Conservation (phyloP, 306 rosid genomes). For the Cucumis hystrix region DNA sequence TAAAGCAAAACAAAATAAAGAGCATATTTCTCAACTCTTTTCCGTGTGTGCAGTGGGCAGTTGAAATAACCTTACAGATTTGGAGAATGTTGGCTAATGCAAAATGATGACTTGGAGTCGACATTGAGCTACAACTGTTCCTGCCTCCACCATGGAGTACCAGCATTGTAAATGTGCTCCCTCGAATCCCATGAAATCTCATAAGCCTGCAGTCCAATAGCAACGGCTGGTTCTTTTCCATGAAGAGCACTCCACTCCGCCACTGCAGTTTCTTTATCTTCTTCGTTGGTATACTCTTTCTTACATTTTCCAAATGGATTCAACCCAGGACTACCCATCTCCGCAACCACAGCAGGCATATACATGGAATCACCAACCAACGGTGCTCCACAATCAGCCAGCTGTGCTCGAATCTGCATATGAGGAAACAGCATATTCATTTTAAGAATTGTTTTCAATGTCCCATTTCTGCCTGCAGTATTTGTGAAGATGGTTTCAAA, state of each 20-base stretch:
- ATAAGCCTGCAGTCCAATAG: constrained; percentile 87
- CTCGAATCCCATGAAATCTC: constrained; percentile 87
- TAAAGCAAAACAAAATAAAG: background rate
- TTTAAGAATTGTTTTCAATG: background rate
- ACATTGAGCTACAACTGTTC: background rate
- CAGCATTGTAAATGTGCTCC: constrained; percentile 46
- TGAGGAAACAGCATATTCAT: background rate
- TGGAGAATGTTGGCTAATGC: background rate
- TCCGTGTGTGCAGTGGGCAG: background rate
- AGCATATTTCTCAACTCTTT: background rate
- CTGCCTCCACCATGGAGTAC: constrained; percentile 85
- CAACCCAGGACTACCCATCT: constrained; percentile 53
- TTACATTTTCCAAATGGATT: constrained; percentile 70
- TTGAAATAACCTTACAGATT: background rate
- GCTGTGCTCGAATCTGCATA: constrained; percentile 87
- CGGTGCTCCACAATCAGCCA: constrained; percentile 71
- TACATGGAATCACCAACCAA: constrained; percentile 87
- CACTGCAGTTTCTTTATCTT: constrained; percentile 35
- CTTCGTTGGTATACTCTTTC: constrained; percentile 38
- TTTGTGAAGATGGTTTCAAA: background rate
- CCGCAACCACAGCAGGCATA: constrained; percentile 73
- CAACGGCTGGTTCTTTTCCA: constrained; percentile 79
- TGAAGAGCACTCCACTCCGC: constrained; percentile 51
- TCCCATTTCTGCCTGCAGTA: background rate
- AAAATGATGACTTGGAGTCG: background rate